These are phyloP conservation scores for Cordyceps tenuipes DNA, from an alignment of 2,329 filamentous ascomycete species.

Conservation along the genomic window DNA sequence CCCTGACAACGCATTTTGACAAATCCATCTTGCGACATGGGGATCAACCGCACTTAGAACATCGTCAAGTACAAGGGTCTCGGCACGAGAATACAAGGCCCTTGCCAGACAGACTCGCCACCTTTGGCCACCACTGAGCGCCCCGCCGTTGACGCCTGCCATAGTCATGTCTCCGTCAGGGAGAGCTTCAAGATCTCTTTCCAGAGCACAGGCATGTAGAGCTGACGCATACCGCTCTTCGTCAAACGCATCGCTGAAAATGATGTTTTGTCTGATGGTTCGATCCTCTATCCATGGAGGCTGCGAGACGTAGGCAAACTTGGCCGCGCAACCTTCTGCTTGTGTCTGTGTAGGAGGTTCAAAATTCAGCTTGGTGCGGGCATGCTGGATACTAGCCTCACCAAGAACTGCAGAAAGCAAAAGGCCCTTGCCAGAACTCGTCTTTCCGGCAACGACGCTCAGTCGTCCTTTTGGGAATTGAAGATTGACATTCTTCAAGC, in stretches of 20 bases:
- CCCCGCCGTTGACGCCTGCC: constrained; percentile 68
- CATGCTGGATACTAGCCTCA: constrained; percentile 55
- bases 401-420: constrained; percentile 60
- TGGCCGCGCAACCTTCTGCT: constrained; percentile 52
- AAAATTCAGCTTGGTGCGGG: constrained; percentile 19
- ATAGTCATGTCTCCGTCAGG: constrained; percentile 62
- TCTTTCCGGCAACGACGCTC: constrained; percentile 60
- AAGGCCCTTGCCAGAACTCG: constrained; percentile 62
- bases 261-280: constrained; percentile 60
- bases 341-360: constrained; percentile 32
- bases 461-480: constrained; percentile 55
- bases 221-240: constrained; percentile 56
- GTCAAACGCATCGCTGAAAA: constrained; percentile 60
- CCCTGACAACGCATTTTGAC: constrained; percentile 6
- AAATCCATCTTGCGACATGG: constrained; percentile 30
- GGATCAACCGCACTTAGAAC: constrained; percentile 69
- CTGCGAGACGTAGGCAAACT: constrained; percentile 61
- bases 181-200: constrained; percentile 62
- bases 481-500: constrained; percentile 49
- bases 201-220: constrained; percentile 56
- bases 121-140: constrained; percentile 65
- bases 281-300: constrained; percentile 73
- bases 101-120: constrained; percentile 67
- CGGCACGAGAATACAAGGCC: constrained; percentile 62
- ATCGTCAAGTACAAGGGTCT: constrained; percentile 63